Conservation (phyloP, 805 yeast genomes). For the Suhomyces vadensis region DNA sequence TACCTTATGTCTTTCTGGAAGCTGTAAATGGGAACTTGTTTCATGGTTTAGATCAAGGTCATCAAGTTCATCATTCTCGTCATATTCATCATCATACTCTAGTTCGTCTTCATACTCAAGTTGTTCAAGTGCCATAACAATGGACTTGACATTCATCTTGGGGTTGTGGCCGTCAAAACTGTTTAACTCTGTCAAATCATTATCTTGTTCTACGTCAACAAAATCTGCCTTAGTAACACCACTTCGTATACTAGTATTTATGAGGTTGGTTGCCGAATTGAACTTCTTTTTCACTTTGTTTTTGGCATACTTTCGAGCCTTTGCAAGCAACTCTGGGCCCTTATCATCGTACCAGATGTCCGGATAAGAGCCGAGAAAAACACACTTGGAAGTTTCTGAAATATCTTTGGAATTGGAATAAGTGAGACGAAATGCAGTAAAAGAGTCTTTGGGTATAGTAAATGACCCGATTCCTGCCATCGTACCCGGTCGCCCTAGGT, state of each 20-base stretch:
- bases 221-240: slow-evolving; percentile 2
- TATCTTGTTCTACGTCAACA: slow-evolving; percentile 4
- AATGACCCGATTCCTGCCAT: slow-evolving; percentile 7
- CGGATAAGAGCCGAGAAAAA: slow-evolving; percentile 62
- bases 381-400: slow-evolving; percentile 46
- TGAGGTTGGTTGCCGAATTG: slow-evolving; percentile 6
- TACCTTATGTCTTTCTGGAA: not conserved
- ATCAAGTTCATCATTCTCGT: not conserved
- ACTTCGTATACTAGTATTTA: slow-evolving; percentile 8
- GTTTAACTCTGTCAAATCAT: slow-evolving; percentile 8
- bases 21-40: not conserved
- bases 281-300: slow-evolving; percentile 11
- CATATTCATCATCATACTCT: not conserved
- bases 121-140: not conserved
- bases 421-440: slow-evolving; percentile 59
- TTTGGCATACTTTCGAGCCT: slow-evolving; percentile 13
- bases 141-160: not conserved
- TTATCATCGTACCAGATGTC: slow-evolving; percentile 51
- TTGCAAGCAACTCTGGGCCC: slow-evolving; percentile 22
- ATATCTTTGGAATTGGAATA: slow-evolving; percentile 53
- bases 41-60: not conserved
- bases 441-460: slow-evolving; percentile 52
- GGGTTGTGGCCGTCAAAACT: slow-evolving; percentile 5
- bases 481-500: not conserved
- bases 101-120: not conserved